These are phyloP conservation scores for Babesia divergens DNA, from an alignment of 169 alveolate species.

Conservation along the genomic window DNA sequence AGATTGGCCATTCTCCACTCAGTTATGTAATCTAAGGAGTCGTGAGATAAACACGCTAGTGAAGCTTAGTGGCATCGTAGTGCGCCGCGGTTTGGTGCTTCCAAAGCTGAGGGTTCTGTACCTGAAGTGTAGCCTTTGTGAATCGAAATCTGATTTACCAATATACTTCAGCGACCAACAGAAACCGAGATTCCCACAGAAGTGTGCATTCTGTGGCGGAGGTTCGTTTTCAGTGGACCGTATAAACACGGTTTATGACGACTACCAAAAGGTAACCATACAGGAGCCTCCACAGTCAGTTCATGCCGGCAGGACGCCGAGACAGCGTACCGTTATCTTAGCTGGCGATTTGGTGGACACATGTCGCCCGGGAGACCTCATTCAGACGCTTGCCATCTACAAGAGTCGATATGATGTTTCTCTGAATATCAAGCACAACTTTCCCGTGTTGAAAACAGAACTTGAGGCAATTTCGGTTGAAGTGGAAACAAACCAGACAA, in stretches of 20 bases:
- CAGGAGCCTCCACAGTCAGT: conserved; percentile 97
- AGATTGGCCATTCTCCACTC: conserved; percentile 90
- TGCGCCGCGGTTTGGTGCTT: conserved; percentile 84
- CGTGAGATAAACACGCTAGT: conserved; percentile 91
- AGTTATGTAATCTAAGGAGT: conserved; percentile 89
- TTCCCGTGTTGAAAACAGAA: conserved; percentile 93
- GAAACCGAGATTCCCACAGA: conserved; percentile 78
- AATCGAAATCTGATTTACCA: conserved; percentile 74
- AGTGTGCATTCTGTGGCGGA: conserved; percentile 91
- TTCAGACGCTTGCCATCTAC: conserved; percentile 94
- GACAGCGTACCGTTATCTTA: conserved; percentile 93
- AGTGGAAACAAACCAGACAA: conserved; percentile 85
- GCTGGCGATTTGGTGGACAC: conserved; percentile 96
- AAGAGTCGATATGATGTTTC: conserved; percentile 90
- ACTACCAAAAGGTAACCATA: conserved; percentile 93
- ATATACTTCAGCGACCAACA: conserved; percentile 74
- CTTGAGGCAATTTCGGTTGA: conserved; percentile 93
- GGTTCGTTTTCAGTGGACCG: conserved; percentile 87
- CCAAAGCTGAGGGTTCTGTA: conserved; percentile 89
- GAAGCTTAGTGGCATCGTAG: conserved; percentile 80
- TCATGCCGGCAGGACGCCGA: conserved; percentile 99
- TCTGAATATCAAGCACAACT: conserved; percentile 93
- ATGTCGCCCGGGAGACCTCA: conserved; percentile 99
- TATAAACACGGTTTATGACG: conserved; percentile 90
- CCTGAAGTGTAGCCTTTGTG: conserved; percentile 85